Evolutionary conservation across 2,329 filamentous ascomycete genomes (phyloP).

Genomic region (Chalaropsis thielavioides): DNA sequence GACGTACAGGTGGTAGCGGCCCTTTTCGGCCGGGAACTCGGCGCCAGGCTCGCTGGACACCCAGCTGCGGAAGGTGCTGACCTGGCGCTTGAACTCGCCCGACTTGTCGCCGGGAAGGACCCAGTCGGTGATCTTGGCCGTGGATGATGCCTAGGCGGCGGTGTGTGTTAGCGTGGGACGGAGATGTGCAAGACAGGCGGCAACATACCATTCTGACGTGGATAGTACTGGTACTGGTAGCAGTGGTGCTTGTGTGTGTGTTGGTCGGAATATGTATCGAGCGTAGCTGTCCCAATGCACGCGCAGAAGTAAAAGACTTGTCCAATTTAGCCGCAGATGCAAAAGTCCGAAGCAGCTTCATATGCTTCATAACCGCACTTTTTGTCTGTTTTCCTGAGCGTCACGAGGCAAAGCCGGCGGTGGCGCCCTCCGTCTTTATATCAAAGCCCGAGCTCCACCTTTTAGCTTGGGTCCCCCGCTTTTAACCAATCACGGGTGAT

Average conservation of each 20-base stretch:
- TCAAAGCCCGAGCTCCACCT: too few species aligned
- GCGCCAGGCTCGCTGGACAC: slow-evolving; percentile 60
- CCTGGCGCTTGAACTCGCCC: slow-evolving; percentile 86
- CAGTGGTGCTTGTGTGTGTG: neutral
- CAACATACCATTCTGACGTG: slow-evolving; percentile 4
- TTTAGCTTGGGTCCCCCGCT: neutral
- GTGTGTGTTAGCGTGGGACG: neutral
- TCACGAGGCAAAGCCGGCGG: too few species aligned
- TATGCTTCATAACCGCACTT: neutral
- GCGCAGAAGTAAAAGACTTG: neutral
- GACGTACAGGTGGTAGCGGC: slow-evolving; percentile 85
- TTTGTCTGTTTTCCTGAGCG: too few species aligned
- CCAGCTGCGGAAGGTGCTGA: slow-evolving; percentile 66
- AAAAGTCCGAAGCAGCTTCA: neutral
- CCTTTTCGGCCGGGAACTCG: slow-evolving; percentile 71
- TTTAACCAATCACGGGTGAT: neutral
- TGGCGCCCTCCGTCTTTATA: too few species aligned
- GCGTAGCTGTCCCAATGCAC: neutral
- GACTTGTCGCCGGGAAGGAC: slow-evolving; percentile 60
- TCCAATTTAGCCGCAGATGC: neutral
- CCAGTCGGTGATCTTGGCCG: slow-evolving; percentile 58
- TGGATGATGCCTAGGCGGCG: neutral
- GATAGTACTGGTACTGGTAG: neutral
- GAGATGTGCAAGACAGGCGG: neutral
- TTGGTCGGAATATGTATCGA: neutral